Base-by-base conservation (phyloP, 176 grass and related monocot genomes). In the Raddia distichophylla region DNA sequence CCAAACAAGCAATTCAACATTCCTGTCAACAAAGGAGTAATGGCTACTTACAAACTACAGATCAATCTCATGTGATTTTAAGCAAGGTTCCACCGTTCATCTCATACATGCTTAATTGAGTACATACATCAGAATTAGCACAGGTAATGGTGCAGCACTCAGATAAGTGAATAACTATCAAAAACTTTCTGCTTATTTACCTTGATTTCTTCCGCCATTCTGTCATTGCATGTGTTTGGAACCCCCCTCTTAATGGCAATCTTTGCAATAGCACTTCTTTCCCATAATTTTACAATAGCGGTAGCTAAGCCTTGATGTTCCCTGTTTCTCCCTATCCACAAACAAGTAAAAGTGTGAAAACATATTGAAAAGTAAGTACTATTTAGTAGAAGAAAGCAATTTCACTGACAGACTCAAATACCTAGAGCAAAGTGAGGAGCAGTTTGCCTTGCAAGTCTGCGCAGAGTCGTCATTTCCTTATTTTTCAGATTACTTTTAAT, bases 221-320 rank as follows among this genome's bases (percentile, higher is more conserved):
- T 93, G 18, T 89, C 95, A 34, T 95, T 95, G 82, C 48, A 86
- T 80, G 90, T 95, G 84, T 90, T 93, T 66, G 90, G 90, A 73
- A 98, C 47, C 4, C 92, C 95, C 60, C 95, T 91, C 76, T 98
- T 98, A 67, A 98, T 93, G 20, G 90, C 92, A 62, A 98, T 91
- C 82, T 98, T 98, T 64, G 85, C 95, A 86, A 95, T 90, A 84
- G 88, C 76, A 95, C 90, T 95, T 92, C 93, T 98, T 53, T 98
- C 95, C 95, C 95, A 98, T 70, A 98, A 73, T 86, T 98, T 98
- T 61, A 98, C 84, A 40, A 98, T 93, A 67, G 95, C 92, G 73
- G 90, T 69, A 87, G 95, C 95, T 86, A 98, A 89, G 14, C 95
- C 92, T 77, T 98, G 90, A 75, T 95, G 95, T 78, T 95, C 90